Conservation (phyloP, 768 basidiomycete species). For the Naganishia vaughanmartiniae region DNA sequence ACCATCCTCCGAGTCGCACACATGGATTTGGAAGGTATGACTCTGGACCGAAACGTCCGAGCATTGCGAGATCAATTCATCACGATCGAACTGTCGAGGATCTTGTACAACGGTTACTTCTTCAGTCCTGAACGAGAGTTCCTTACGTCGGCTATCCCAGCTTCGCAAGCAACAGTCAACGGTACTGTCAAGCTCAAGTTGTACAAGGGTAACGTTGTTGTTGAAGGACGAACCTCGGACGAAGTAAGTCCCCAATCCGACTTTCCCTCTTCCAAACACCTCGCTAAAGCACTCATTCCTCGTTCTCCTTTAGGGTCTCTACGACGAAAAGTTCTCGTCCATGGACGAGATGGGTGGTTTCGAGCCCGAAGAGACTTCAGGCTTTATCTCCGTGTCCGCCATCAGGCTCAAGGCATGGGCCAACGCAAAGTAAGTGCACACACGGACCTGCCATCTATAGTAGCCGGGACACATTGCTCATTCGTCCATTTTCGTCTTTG, state of each 20-base stretch:
- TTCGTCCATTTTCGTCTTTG: conserved; percentile 8
- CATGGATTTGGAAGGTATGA: conserved; percentile 93
- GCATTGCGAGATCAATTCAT: conserved; percentile 91
- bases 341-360: conserved; percentile 99
- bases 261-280: neutral
- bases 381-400: conserved; percentile 95
- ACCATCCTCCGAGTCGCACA: conserved; percentile 94
- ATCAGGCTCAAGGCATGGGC: conserved; percentile 95
- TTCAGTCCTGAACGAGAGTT: conserved; percentile 99
- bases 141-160: conserved; percentile 80
- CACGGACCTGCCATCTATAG: no score
- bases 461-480: neutral
- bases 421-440: conserved; percentile 53
- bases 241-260: conserved; percentile 53
- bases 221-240: conserved; percentile 84
- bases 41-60: conserved; percentile 95
- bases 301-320: conserved; percentile 65
- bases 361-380: conserved; percentile 89
- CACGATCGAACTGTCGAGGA: conserved; percentile 80
- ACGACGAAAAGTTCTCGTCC: conserved; percentile 90
- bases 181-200: conserved; percentile 84
- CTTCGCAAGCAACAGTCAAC: conserved; percentile 94
- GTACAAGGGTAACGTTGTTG: conserved; percentile 92
- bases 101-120: conserved; percentile 98
- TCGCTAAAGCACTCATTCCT: neutral